phyloP scores from a whole-genome alignment of 352 stramenopile species.

The Pythium insidiosum region DNA sequence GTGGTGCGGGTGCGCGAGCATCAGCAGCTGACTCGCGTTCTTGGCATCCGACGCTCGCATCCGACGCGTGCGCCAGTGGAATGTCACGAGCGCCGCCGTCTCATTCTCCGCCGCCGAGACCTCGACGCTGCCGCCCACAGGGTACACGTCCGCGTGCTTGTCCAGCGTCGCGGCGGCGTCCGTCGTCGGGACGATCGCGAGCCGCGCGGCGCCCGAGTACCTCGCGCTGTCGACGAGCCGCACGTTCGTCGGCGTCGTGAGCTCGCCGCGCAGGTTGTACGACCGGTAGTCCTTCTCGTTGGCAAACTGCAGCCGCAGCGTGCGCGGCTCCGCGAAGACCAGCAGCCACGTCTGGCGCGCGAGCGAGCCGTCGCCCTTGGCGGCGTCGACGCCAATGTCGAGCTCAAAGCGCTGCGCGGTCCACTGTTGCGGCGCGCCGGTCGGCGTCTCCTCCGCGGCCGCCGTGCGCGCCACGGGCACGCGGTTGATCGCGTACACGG shows the following conservation, averaged over 20 bases:
- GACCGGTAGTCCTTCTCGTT: slow-evolving; percentile 55
- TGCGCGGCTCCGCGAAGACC: slow-evolving; percentile 62
- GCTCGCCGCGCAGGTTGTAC: slow-evolving; percentile 58
- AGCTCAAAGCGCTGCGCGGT: slow-evolving; percentile 59
- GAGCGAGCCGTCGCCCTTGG: slow-evolving; percentile 12
- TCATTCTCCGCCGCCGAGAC: slow-evolving; percentile 26
- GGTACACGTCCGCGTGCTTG: slow-evolving; percentile 42
- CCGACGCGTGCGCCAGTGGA: too few relatives aligned
- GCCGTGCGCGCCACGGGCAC: slow-evolving; percentile 29
- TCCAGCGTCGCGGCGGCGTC: slow-evolving; percentile 28
- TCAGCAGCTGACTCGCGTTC: slow-evolving; percentile 23
- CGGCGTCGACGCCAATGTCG: slow-evolving; percentile 56
- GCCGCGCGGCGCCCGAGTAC: slow-evolving; percentile 45
- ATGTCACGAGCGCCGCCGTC: slow-evolving; percentile 26
- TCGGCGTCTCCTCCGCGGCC: slow-evolving; percentile 8
- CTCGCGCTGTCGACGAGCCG: slow-evolving; percentile 56
- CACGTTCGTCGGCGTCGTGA: slow-evolving; percentile 66
- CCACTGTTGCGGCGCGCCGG: slow-evolving; percentile 32
- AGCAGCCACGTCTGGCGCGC: slow-evolving; percentile 57
- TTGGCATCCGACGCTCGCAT: too few relatives aligned
- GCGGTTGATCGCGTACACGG: slow-evolving; percentile 45
- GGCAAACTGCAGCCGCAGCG: slow-evolving; percentile 52
- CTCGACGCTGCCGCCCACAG: slow-evolving; percentile 29
- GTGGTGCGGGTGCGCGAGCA: slow-evolving; percentile 76
- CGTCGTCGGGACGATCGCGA: slow-evolving; percentile 47